Conservation (phyloP, 139 green algal species). For the Auxenochlorella protothecoides region DNA sequence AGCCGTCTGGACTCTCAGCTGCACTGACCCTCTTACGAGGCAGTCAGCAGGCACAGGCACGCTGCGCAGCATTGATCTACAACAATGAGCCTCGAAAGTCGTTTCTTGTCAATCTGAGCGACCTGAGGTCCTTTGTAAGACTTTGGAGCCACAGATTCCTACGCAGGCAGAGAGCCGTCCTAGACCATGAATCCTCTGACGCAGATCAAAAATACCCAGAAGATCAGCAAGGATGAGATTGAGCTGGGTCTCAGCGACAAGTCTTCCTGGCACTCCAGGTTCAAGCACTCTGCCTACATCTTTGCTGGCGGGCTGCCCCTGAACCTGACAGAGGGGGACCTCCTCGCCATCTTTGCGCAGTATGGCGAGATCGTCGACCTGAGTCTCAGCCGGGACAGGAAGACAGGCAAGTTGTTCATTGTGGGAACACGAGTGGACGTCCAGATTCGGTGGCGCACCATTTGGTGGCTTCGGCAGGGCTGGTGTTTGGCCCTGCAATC, state of each 20-base stretch:
- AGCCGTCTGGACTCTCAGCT: too few species aligned
- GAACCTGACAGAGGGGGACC: conserved; percentile 90
- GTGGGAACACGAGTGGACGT: not conserved
- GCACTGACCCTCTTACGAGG: too few species aligned
- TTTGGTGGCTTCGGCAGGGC: not conserved
- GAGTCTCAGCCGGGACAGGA: conserved; percentile 60
- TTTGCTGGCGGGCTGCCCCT: conserved; percentile 82
- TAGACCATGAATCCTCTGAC: conserved; percentile 39
- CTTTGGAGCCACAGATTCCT: too few species aligned
- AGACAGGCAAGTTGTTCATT: conserved; percentile 8
- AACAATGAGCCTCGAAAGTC: too few species aligned
- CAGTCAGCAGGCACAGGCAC: too few species aligned
- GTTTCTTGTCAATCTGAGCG: too few species aligned
- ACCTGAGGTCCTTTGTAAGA: not conserved
- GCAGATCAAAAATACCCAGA: conserved; percentile 93
- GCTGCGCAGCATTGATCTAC: too few species aligned
- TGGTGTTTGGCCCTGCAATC: not conserved
- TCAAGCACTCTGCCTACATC: conserved; percentile 84
- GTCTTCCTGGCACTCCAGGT: conserved; percentile 90
- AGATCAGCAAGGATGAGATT: conserved; percentile 63
- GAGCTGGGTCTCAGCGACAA: conserved; percentile 55
- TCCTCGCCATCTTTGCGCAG: conserved; percentile 91
- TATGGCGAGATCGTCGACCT: conserved; percentile 96
- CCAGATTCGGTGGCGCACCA: not conserved
- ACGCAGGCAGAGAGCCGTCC: too few species aligned